Evolutionary conservation across 148 eudicot genomes (phyloP).

Genomic region (Cornus florida): DNA sequence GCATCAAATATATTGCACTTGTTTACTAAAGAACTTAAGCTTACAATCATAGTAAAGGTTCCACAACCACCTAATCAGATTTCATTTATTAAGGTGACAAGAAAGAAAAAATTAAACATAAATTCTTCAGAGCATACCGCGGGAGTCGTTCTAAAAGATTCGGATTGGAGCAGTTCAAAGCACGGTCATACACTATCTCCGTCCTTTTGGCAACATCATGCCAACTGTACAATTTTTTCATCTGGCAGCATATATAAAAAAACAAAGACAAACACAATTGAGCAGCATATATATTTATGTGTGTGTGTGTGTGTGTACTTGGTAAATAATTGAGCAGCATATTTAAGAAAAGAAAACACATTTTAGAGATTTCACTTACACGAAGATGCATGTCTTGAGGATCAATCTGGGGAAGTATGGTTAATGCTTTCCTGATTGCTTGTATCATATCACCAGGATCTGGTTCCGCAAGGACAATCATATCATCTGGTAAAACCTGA

Average conservation of each 20-base stretch:
- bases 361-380: slow-evolving; percentile 37
- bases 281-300: background rate
- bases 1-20: background rate
- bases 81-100: background rate
- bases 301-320: too few species aligned
- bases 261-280: background rate
- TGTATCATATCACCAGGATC: slow-evolving; percentile 82
- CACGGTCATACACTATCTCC: slow-evolving; percentile 86
- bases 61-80: background rate
- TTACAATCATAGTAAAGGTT: too few species aligned
- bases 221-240: slow-evolving; percentile 91
- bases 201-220: slow-evolving; percentile 96
- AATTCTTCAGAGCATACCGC: slow-evolving; percentile 44
- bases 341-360: background rate
- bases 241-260: slow-evolving; percentile 43
- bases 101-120: background rate
- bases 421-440: slow-evolving; percentile 82
- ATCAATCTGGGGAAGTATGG: slow-evolving; percentile 78
- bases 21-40: too few species aligned
- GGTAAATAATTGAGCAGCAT: background rate
- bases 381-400: slow-evolving; percentile 91
- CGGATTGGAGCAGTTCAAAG: slow-evolving; percentile 78
- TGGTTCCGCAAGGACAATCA: slow-evolving; percentile 94
- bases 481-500: slow-evolving; percentile 97
- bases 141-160: slow-evolving; percentile 78